Percentiles rank a stretch among this genome's conserved stretches.
Evolutionary conservation across 257 asterid genomes (phyloP).

Genomic region (Forsythia viridissima): DNA sequence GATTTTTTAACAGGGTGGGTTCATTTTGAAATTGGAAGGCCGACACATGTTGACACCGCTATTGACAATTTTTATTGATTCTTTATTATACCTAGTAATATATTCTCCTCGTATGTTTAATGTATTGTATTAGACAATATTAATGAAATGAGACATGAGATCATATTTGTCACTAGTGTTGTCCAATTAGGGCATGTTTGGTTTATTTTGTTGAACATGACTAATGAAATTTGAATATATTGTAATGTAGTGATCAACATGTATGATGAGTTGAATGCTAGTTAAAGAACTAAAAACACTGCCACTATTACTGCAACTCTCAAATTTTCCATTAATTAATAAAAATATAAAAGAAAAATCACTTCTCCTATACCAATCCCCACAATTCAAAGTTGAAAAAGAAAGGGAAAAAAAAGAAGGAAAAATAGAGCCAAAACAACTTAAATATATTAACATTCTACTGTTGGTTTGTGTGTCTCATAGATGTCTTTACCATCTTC

Average conservation of each 20-base stretch:
- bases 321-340: background rate
- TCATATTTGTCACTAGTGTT: background rate
- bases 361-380: slow-evolving; percentile 61
- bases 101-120: too few species aligned
- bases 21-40: too few species aligned
- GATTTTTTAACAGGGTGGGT: too few species aligned
- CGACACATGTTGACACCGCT: too few species aligned
- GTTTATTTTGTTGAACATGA: background rate
- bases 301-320: background rate
- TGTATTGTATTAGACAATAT: too few species aligned
- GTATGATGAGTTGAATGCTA: background rate
- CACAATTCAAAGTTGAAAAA: slow-evolving; percentile 29
- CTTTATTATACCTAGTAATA: too few species aligned
- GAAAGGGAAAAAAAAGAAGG: background rate
- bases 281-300: background rate
- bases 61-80: too few species aligned
- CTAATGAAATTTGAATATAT: too few species aligned
- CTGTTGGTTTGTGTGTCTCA: slow-evolving; percentile 38
- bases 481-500: slow-evolving; percentile 24
- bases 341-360: slow-evolving; percentile 1
- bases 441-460: slow-evolving; percentile 45
- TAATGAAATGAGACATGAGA: background rate
- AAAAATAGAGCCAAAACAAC: background rate
- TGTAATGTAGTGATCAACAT: too few species aligned
- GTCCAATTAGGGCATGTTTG: background rate